Conservation (phyloP, 371 early-diverging fungal genomes). For the Mucor mucedo region DNA sequence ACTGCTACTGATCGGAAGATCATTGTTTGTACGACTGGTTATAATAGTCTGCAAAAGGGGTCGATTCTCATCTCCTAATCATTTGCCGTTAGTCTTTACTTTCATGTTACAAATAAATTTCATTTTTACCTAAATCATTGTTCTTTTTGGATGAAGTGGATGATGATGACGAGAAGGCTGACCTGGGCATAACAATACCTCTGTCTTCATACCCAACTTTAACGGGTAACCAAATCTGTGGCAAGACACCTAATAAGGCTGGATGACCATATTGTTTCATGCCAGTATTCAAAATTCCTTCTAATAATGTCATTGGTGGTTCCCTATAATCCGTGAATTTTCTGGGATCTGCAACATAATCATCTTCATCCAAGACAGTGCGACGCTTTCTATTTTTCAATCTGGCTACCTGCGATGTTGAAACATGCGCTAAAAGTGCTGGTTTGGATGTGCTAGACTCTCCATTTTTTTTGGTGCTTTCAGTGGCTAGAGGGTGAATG, state of each 20-base stretch:
- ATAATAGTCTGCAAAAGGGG: constrained; percentile 21
- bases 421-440: too few species aligned
- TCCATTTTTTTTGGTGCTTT: background rate
- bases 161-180: background rate
- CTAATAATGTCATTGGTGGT: constrained; percentile 76
- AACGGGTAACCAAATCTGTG: constrained; percentile 79
- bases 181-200: background rate
- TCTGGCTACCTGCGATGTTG: background rate
- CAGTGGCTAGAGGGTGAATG: constrained; percentile 9
- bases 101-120: background rate
- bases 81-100: background rate
- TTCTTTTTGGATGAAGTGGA: constrained; percentile 8
- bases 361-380: constrained; percentile 68
- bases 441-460: background rate
- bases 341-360: constrained; percentile 68
- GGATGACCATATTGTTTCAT: constrained; percentile 78
- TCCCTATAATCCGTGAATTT: constrained; percentile 67
- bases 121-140: constrained; percentile 11
- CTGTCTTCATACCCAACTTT: constrained; percentile 27
- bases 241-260: constrained; percentile 71
- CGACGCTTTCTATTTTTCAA: constrained; percentile 30
- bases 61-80: constrained; percentile 9
- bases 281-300: constrained; percentile 77
- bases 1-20: constrained; percentile 7
- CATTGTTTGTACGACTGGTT: constrained; percentile 20